Conservation (phyloP, 208 protist species). For the Phytomonas serpens region DNA sequence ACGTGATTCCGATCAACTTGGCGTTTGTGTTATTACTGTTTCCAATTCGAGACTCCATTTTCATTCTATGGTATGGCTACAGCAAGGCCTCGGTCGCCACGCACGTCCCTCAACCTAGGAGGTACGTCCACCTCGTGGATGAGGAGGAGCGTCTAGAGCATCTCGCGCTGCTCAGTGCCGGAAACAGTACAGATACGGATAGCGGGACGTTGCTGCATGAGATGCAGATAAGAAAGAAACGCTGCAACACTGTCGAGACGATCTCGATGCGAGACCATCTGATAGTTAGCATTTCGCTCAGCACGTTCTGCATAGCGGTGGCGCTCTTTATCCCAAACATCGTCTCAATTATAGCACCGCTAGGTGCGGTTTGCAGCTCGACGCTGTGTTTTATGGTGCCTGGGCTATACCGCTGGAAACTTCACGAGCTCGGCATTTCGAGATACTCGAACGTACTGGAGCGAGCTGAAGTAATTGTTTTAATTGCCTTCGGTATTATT, state of each 20-base stretch:
- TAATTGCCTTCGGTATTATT: conserved; percentile 39
- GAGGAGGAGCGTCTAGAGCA: conserved; percentile 32
- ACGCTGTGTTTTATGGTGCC: conserved; percentile 57
- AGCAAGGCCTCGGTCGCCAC: conserved; percentile 49
- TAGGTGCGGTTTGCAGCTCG: conserved; percentile 55
- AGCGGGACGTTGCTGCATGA: conserved; percentile 17
- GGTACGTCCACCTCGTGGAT: conserved; percentile 28
- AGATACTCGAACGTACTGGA: conserved; percentile 19
- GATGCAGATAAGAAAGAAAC: conserved; percentile 25
- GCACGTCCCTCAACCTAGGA: conserved; percentile 41
- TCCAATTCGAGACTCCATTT: conserved; percentile 69
- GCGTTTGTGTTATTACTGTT: conserved; percentile 65
- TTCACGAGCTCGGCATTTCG: conserved; percentile 28
- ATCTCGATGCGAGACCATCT: conserved; percentile 48
- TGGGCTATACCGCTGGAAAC: conserved; percentile 47
- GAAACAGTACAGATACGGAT: conserved; percentile 11
- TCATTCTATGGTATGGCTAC: conserved; percentile 72
- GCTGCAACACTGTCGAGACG: conserved; percentile 26
- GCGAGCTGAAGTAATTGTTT: conserved; percentile 18
- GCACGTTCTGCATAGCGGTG: conserved; percentile 28
- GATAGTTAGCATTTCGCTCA: conserved; percentile 52
- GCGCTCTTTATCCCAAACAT: conserved; percentile 54
- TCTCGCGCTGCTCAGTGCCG: conserved; percentile 1
- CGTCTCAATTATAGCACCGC: conserved; percentile 41
- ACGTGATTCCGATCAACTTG: conserved; percentile 46